A percentile compares a stretch with the other conserved stretches of the same genome.
These are phyloP conservation scores for Canavalia ensiformis DNA, from an alignment of 306 rosid species.

Conservation along the genomic window DNA sequence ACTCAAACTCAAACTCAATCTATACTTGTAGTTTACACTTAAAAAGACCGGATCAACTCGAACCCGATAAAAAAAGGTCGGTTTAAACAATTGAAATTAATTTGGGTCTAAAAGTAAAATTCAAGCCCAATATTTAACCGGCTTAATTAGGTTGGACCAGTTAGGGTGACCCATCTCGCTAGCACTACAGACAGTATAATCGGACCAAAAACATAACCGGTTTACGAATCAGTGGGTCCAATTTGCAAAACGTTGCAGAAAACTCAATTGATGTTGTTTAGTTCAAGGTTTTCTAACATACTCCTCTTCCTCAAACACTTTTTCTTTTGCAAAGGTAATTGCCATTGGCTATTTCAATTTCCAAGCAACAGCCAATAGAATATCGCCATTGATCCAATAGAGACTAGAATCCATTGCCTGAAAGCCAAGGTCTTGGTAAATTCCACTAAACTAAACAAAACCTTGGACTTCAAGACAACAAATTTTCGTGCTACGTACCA, in stretches of 20 bases:
- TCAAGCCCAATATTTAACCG: too few relatives aligned
- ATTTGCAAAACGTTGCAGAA: background rate
- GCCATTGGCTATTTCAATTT: too few relatives aligned
- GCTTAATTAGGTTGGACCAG: too few relatives aligned
- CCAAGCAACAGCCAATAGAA: background rate
- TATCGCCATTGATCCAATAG: background rate
- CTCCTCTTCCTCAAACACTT: too few relatives aligned
- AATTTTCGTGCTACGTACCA: background rate
- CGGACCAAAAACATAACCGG: background rate
- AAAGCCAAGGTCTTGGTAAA: background rate
- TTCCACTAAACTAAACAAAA: constrained; percentile 14
- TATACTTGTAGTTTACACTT: too few relatives aligned
- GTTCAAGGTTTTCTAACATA: constrained; percentile 8
- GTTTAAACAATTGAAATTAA: too few relatives aligned
- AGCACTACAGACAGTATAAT: background rate
- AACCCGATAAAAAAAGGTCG: too few relatives aligned
- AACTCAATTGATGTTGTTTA: background rate
- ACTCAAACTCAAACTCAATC: too few relatives aligned
- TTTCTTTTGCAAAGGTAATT: too few relatives aligned
- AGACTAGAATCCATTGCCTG: background rate
- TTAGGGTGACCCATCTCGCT: too few relatives aligned
- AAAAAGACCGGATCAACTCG: too few relatives aligned
- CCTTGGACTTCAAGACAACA: background rate
- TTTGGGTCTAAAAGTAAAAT: too few relatives aligned
- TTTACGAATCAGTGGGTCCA: background rate